Conservation (phyloP, 2,329 filamentous ascomycete species). For the Neobulgaria alba region DNA sequence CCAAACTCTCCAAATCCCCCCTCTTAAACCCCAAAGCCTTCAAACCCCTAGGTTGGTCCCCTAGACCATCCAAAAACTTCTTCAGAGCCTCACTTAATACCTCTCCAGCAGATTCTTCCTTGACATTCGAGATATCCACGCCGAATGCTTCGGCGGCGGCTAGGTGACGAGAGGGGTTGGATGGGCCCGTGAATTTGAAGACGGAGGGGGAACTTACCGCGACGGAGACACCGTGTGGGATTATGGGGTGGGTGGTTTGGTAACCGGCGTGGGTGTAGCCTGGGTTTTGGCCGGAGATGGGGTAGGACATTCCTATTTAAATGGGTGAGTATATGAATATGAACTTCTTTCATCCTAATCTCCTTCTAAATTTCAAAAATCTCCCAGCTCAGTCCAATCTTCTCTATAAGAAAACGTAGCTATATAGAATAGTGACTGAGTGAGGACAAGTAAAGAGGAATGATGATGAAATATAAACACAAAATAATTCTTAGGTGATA, state of each 20-base stretch:
- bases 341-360: too few relatives aligned
- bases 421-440: too few relatives aligned
- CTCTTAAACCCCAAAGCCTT: constrained; percentile 72
- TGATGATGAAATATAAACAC: background rate
- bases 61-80: constrained; percentile 72
- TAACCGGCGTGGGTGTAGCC: constrained; percentile 89
- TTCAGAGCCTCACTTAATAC: constrained; percentile 76
- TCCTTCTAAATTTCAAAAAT: too few relatives aligned
- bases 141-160: constrained; percentile 85
- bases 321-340: too few relatives aligned
- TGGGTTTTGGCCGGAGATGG: constrained; percentile 90
- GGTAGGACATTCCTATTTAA: constrained; percentile 87
- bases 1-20: constrained; percentile 70
- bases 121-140: constrained; percentile 79
- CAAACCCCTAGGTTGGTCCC: constrained; percentile 83
- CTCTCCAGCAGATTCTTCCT: constrained; percentile 81
- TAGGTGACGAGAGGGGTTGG: constrained; percentile 87
- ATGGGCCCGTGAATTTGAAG: constrained; percentile 85
- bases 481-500: background rate
- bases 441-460: too few relatives aligned
- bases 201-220: constrained; percentile 90
- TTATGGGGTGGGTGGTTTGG: constrained; percentile 64
- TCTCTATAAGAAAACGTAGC: too few relatives aligned
- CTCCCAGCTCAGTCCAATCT: too few relatives aligned
- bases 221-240: constrained; percentile 92